Base-by-base conservation (phyloP, 176 grass and related monocot species). In the Oryza rufipogon region DNA sequence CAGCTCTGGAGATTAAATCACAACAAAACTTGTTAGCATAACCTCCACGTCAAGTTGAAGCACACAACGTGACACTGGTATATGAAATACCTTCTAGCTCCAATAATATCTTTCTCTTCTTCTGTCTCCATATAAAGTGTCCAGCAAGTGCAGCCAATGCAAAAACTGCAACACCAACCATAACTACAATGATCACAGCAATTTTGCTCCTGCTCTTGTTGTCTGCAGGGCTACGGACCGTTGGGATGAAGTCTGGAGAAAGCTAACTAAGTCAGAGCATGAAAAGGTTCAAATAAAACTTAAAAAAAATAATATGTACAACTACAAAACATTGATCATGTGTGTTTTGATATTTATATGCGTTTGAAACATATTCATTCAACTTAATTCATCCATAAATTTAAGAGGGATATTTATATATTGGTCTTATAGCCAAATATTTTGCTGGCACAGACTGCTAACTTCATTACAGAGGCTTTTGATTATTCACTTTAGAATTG, bases 171-270 rank as follows among this genome's bases (percentile, higher is more conserved):
- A 80, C 42, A 79, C 91, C 92, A 88, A 84, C 73, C n/a, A 74
- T 56, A 66, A 85, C 76, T 64, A 92, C 95, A 16, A 49, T 83
- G 81, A 95, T 80, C 9, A 93, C 66, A 80, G 82, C 56, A 17
- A 56, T 88, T 71, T 93, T 90, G 23, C 64, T 88, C 26, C 67
- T 87, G 16, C 60, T 86, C 7, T 61, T 78, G 52, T 42, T 75
- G 36, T 39, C 54, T 77, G 23, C 45, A 22, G 78, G 54, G 63
- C 81, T 91, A 82, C 11, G 71, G 2, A 98, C 92, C 16, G 86
- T 90, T 68, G 95, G 91, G 39, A 33, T 78, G 19, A 98, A 95
- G 56, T 98, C 95, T 95, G 83, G 82, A 65, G 10, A 87, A 58
- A 56, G 14, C 73, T 85, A 73, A 11, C 73, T 85, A 73, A 66